Evolutionary conservation across 345 rosid species (phyloP).

Genomic region (Gynandropsis gynandra): DNA sequence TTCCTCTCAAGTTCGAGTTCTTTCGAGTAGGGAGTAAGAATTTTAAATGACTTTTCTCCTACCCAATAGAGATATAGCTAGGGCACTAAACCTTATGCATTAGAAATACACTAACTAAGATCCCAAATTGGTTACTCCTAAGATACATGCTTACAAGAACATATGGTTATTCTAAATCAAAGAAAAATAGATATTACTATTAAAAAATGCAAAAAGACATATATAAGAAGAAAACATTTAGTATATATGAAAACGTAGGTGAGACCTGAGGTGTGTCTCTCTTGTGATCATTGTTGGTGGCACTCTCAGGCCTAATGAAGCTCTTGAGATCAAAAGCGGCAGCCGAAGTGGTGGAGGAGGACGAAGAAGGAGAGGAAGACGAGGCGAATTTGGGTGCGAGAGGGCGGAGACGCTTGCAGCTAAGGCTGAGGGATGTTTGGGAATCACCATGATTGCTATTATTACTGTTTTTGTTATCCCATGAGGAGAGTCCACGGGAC

Average conservation of each 20-base stretch:
- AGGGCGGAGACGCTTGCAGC: conserved; percentile 85
- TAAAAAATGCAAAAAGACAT: too few relatives aligned
- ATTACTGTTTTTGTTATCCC: conserved; percentile 16
- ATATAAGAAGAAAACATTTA: too few relatives aligned
- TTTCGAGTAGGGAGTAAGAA: too few relatives aligned
- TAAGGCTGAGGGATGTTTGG: conserved; percentile 67
- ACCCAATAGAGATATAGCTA: too few relatives aligned
- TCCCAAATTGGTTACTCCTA: too few relatives aligned
- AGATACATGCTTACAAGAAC: too few relatives aligned
- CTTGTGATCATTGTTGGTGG: conserved; percentile 36
- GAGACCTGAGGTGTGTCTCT: conserved; percentile 42
- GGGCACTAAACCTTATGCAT: too few relatives aligned
- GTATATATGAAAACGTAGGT: conserved; percentile 2
- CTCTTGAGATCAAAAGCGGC: conserved; percentile 77
- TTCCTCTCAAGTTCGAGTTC: too few relatives aligned
- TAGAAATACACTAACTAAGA: too few relatives aligned
- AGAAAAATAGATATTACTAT: too few relatives aligned
- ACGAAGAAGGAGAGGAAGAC: conserved; percentile 25
- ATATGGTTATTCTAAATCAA: too few relatives aligned
- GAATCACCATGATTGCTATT: conserved; percentile 41
- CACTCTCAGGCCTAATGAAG: conserved; percentile 65
- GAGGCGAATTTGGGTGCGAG: conserved; percentile 67
- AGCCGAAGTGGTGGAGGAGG: conserved; percentile 33
- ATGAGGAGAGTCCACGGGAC: conserved; percentile 60
- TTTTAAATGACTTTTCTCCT: too few relatives aligned